Base-by-base conservation (phyloP, 2,329 filamentous ascomycete genomes). In the Penicillium polonicum region DNA sequence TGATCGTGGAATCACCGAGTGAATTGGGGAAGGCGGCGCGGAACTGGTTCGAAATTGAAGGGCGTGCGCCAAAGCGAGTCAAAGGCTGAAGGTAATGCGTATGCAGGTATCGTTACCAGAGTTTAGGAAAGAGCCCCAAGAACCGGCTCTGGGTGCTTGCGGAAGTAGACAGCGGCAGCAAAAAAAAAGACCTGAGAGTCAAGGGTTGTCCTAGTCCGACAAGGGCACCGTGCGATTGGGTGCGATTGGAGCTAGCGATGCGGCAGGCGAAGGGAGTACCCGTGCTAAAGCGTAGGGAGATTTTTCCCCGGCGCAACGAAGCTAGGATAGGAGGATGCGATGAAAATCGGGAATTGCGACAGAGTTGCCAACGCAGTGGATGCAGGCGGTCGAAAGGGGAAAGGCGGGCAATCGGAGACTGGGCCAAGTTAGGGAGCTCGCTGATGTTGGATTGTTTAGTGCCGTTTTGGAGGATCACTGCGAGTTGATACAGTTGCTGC, bases 351-450 rank as follows among this genome's bases (percentile, higher is more conserved):
- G 59, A 63, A 59, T 67, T 65, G 65, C 69, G 68, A 71, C 70
- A 71, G 25, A 52, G 33, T 68, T 72, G 71, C 70, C 71, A 72
- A 61, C 70, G 64, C 68, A 72, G 67, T 67, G 58, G 45, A 72
- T 72, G 71, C 71, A 74, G 64, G 65, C 61, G 67, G 65, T 72
- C 71, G 58, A 72, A 74, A 72, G 56, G 44, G 71, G 71, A 69
- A 69, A 61, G 63, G 59, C 58, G 61, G 68, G 58, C 59, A 70
- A 68, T 72, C 66, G 66, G 67, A 59, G 68, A 68, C 64, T 65
- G 68, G 62, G 58, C 66, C 65, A 62, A 67, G 62, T 59, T 56
- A 23, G 55, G 50, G 53, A 57, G 55, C 65, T 52, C 57, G 67
- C 66, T 61, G 67, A 68, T 65, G 57, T 65, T 68, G 55, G 60